Percentiles rank a stretch among this genome's conserved stretches.
Conservation (phyloP, 371 early-diverging fungal genomes). For the Mucor piriformis region DNA sequence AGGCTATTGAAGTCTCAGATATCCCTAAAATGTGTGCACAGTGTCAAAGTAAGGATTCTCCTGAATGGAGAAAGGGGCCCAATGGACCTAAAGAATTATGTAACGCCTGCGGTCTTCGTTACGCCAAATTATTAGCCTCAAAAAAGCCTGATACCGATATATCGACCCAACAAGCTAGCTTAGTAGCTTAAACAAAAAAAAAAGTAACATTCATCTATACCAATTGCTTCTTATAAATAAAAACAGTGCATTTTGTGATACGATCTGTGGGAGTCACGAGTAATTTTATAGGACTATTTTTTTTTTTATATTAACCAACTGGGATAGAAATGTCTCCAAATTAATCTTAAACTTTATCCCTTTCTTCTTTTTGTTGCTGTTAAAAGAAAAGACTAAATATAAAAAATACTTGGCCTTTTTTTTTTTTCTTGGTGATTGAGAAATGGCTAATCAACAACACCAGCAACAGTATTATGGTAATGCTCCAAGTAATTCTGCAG, state of each 20-base stretch:
- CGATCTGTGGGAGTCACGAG: too few relatives aligned
- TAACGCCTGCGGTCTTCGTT: constrained; percentile 84
- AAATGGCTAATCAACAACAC: constrained; percentile 19
- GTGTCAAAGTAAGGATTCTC: constrained; percentile 78
- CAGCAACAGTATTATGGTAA: constrained; percentile 15
- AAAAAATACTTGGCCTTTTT: background rate
- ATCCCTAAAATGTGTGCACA: constrained; percentile 47
- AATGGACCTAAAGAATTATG: constrained; percentile 81
- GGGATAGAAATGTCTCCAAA: too few relatives aligned
- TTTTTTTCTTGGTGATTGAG: constrained; percentile 6
- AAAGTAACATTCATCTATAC: background rate
- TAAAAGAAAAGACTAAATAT: too few relatives aligned
- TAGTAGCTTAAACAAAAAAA: background rate
- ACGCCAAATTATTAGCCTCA: constrained; percentile 29
- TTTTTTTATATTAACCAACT: background rate
- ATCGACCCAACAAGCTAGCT: background rate
- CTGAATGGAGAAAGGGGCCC: constrained; percentile 86
- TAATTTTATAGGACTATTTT: too few relatives aligned
- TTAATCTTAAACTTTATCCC: too few relatives aligned
- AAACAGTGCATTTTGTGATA: background rate
- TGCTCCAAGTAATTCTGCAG: background rate
- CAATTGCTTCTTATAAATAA: background rate
- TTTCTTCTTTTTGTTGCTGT: too few relatives aligned
- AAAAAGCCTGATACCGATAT: constrained; percentile 7
- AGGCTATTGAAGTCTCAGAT: constrained; percentile 14